Conservation (phyloP, 2,329 filamentous ascomycete genomes). For the Ophiostoma angusticollis region DNA sequence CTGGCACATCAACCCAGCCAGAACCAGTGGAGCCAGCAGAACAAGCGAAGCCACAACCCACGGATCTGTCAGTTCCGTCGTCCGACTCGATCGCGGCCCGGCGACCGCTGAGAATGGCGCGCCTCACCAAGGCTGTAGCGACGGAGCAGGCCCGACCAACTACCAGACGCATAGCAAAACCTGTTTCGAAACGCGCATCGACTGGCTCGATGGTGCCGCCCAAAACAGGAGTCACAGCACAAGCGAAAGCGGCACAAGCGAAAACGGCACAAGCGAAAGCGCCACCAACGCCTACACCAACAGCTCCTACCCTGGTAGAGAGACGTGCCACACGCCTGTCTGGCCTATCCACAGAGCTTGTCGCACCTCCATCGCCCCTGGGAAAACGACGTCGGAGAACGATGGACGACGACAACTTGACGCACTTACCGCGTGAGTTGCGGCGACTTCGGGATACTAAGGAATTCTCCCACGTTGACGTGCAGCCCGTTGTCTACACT, state of each 20-base stretch:
- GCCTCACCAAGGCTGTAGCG: conserved; percentile 1
- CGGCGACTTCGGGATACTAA: conserved; percentile 48
- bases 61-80: too few species aligned
- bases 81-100: conserved; percentile 5
- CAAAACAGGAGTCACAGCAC: neutral
- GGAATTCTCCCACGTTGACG: conserved; percentile 47
- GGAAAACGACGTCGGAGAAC: conserved; percentile 47
- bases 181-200: neutral
- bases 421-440: conserved; percentile 34
- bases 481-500: conserved; percentile 42
- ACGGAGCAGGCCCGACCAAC: neutral
- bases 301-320: neutral
- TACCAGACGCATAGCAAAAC: neutral
- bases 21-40: too few species aligned
- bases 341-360: conserved; percentile 30
- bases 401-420: conserved; percentile 15
- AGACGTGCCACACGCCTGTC: conserved; percentile 33
- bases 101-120: conserved; percentile 7
- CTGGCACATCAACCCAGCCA: too few species aligned
- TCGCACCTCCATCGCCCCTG: conserved; percentile 35
- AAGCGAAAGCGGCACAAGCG: neutral
- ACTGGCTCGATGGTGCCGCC: too few species aligned
- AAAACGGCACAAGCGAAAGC: neutral
- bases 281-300: neutral
- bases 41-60: too few species aligned